Evolutionary conservation across 2,329 filamentous ascomycete species (phyloP).

Genomic region (Penicillium paneum): DNA sequence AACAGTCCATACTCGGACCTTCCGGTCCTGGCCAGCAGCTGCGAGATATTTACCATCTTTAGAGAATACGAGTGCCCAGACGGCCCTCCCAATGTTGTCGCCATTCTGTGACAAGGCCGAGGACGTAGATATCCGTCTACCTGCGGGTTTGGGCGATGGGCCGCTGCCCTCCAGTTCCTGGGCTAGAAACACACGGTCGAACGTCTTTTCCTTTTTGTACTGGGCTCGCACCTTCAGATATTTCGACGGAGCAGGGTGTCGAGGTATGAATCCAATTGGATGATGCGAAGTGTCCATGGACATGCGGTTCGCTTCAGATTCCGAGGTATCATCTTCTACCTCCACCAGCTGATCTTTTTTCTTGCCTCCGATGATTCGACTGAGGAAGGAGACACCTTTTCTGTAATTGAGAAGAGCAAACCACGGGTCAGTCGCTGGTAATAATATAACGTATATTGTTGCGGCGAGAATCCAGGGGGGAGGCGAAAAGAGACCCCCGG

Average conservation of each 20-base stretch:
- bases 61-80: conserved; percentile 93
- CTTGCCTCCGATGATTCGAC: conserved; percentile 73
- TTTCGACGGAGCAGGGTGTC: conserved; percentile 80
- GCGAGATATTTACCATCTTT: conserved; percentile 87
- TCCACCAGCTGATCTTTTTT: conserved; percentile 62
- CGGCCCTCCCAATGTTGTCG: conserved; percentile 56
- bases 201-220: conserved; percentile 77
- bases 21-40: conserved; percentile 82
- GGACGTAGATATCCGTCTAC: conserved; percentile 31
- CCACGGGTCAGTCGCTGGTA: conserved; percentile 9
- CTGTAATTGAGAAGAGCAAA: conserved; percentile 45
- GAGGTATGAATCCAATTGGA: conserved; percentile 76
- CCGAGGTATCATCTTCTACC: conserved; percentile 61
- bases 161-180: conserved; percentile 75
- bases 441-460: neutral
- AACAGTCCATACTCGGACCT: conserved; percentile 85
- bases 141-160: conserved; percentile 28
- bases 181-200: conserved; percentile 83
- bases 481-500: neutral
- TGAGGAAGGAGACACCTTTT: conserved; percentile 87
- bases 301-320: conserved; percentile 67
- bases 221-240: conserved; percentile 84
- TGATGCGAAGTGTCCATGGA: conserved; percentile 76
- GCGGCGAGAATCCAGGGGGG: conserved; percentile 1
- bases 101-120: conserved; percentile 20